These are phyloP conservation scores for Diaporthe citrichinensis DNA, from an alignment of 2,329 filamentous ascomycete genomes.

Conservation along the genomic window DNA sequence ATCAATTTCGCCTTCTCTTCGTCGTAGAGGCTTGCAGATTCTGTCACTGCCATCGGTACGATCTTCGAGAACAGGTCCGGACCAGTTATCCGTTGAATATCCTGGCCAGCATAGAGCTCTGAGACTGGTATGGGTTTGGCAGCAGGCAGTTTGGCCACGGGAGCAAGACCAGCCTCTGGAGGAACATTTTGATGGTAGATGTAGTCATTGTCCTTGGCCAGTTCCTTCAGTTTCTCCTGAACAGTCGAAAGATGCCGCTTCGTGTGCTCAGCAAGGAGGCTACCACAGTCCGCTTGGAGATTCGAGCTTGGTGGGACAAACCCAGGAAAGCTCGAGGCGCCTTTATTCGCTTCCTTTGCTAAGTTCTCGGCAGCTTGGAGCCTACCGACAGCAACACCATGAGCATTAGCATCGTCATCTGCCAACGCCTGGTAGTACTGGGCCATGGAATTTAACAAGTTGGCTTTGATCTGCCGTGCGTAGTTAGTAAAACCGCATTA, in stretches of 20 bases:
- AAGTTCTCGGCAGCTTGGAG: conserved; percentile 85
- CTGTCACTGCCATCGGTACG: conserved; percentile 94
- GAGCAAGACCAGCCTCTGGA: conserved; percentile 83
- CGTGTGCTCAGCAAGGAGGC: conserved; percentile 81
- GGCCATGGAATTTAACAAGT: conserved; percentile 85
- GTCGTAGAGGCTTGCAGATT: conserved; percentile 96
- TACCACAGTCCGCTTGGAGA: conserved; percentile 82
- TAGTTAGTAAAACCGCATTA: conserved; percentile 42
- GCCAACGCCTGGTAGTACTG: conserved; percentile 95
- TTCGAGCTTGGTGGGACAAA: conserved; percentile 87
- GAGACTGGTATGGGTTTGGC: conserved; percentile 98
- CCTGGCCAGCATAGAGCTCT: conserved; percentile 96
- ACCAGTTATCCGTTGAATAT: conserved; percentile 96
- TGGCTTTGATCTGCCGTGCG: conserved; percentile 76
- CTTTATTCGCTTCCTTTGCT: conserved; percentile 82
- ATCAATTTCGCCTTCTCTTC: conserved; percentile 98
- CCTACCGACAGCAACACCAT: conserved; percentile 87
- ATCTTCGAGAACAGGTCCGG: conserved; percentile 98
- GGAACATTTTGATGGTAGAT: conserved; percentile 97
- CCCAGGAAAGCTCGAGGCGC: conserved; percentile 84
- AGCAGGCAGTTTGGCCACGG: conserved; percentile 91
- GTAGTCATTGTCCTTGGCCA: conserved; percentile 95
- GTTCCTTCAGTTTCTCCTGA: conserved; percentile 82
- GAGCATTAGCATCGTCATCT: conserved; percentile 89
- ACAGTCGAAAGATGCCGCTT: conserved; percentile 86